Percentiles rank a stretch among this genome's conserved stretches.
Evolutionary conservation across 2,329 filamentous ascomycete genomes (phyloP).

Genomic region (Alternaria consortialis): DNA sequence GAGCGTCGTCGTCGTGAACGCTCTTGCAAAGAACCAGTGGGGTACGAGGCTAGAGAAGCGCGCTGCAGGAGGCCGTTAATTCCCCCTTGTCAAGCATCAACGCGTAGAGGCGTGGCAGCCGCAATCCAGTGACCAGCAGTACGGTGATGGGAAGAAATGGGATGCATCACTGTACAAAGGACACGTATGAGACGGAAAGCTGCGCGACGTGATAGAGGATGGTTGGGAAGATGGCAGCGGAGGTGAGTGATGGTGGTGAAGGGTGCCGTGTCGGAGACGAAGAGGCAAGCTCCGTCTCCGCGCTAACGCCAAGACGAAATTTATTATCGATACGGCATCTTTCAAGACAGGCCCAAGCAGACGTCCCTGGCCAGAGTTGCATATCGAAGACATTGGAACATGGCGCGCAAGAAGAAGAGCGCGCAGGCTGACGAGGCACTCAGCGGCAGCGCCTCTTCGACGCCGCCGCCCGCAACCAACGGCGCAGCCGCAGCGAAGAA

Average conservation of each 20-base stretch:
- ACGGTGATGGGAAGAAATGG: neutral
- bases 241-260: neutral
- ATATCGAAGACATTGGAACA: constrained; percentile 17
- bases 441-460: constrained; percentile 24
- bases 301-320: constrained; percentile 29
- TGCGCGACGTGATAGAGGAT: neutral
- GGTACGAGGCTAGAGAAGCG: neutral
- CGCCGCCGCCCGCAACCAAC: constrained; percentile 14
- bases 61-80: constrained; percentile 4
- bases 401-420: constrained; percentile 50
- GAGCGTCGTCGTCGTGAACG: neutral
- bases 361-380: constrained; percentile 5
- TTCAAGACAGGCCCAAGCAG: constrained; percentile 15
- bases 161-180: neutral
- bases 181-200: neutral
- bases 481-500: constrained; percentile 12
- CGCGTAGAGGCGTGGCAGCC: neutral
- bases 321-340: constrained; percentile 22
- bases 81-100: constrained; percentile 1
- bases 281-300: constrained; percentile 16
- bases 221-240: neutral
- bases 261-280: constrained; percentile 14
- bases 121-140: neutral
- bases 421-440: constrained; percentile 28
- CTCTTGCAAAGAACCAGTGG: constrained; percentile 6